Base-by-base conservation (phyloP, 108 stramenopile genomes). In the Epipyxis sp. region DNA sequence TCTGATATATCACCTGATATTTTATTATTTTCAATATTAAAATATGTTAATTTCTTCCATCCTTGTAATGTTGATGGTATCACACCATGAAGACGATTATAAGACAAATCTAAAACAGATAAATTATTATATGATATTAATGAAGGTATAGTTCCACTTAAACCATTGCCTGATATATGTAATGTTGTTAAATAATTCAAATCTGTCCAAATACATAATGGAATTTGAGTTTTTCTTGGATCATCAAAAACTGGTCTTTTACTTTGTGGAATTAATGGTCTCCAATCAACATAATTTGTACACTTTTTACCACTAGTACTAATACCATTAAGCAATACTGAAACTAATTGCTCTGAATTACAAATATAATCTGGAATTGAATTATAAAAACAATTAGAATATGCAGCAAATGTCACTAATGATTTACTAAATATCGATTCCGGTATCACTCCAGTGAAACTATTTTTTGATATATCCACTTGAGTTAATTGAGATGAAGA, bases 331-430 rank as follows among this genome's bases (percentile, higher is more conserved):
- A 74, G 25, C 3, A 74, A 13, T 30, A 74, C 6, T 6, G 13
- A 43, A 10, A 43, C 34, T 42, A 74, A 32, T 10, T 34, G 10
- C 29, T 6, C 27, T 3, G 71, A 13, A 3, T 74, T 57, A 42
- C 71, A 74, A 32, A 74, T 6, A 6, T 3, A 13, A 29, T 46
- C 44, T 10, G 71, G 71, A 37, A 74, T 74, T 32, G 71, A 74
- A 10, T 42, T 42, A 3, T 74, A 16, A 37, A 74, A 74, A 32
- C 71, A 74, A 32, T 27, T 57, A 6, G 16, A 29, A 74, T 29
- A 46, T 3, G 71, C 71, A 42, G 27, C 43, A 37, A 54, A 74
- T 10, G 3, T 27, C 10, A 74, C 10, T 10, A 54, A 32, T 3
- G 50, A 39, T 10, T 3, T 3, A 42, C 32, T 39, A 32, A 74